Conservation (phyloP, 768 basidiomycete genomes). For the Leccinum pellstonianum region DNA sequence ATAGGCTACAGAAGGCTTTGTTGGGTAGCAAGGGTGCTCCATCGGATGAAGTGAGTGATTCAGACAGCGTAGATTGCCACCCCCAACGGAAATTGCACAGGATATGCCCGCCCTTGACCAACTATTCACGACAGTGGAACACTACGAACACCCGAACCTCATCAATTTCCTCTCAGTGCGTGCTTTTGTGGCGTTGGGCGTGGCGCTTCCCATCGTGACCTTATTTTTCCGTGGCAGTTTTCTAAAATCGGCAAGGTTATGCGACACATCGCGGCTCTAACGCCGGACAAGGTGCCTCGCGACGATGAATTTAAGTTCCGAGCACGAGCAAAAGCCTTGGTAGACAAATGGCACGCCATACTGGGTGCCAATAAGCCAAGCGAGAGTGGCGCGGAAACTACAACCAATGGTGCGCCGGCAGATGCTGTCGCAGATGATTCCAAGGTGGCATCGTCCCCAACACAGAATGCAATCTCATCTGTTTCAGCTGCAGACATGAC, state of each 20-base stretch:
- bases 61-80: constrained; percentile 1
- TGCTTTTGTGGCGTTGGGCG: constrained; percentile 7
- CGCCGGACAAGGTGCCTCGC: constrained; percentile 42
- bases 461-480: constrained; percentile 31
- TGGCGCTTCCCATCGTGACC: constrained; percentile 8
- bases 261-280: constrained; percentile 55
- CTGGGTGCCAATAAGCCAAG: constrained; percentile 34
- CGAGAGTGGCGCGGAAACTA: constrained; percentile 31
- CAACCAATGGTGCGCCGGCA: constrained; percentile 26
- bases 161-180: constrained; percentile 69
- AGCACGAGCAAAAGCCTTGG: constrained; percentile 45
- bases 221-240: constrained; percentile 24
- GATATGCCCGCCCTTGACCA: constrained; percentile 74
- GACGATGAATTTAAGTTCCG: constrained; percentile 55
- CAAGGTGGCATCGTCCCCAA: constrained; percentile 24
- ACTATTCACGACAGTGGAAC: constrained; percentile 74
- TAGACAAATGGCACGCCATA: constrained; percentile 46
- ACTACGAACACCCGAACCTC: constrained; percentile 67
- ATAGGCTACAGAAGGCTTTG: constrained; percentile 87
- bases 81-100: constrained; percentile 37
- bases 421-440: constrained; percentile 23
- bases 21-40: constrained; percentile 63
- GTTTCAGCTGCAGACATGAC: constrained; percentile 37
- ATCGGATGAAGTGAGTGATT: constrained; percentile 56
- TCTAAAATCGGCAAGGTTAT: constrained; percentile 60